Percentiles rank a stretch among this genome's conserved stretches.
phyloP scores from a whole-genome alignment of 2,329 filamentous ascomycete genomes.

The Mollisiaceae sp. region DNA sequence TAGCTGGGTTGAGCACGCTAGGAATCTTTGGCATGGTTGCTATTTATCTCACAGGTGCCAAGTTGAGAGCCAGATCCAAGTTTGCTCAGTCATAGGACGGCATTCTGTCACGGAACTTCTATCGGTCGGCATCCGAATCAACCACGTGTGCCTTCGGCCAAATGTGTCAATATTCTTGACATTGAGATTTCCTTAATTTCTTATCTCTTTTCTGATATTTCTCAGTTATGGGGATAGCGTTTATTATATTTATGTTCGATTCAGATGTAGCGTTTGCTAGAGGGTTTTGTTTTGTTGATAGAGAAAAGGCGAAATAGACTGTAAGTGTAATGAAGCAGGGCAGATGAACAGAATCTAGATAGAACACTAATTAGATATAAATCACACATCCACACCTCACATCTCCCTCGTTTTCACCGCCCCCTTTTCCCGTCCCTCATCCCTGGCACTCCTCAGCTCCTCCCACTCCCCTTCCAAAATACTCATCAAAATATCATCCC shows the following conservation, averaged over 20 bases:
- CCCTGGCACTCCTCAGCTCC: neutral
- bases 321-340: neutral
- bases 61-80: conserved; percentile 20
- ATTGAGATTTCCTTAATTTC: neutral
- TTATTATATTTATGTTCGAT: neutral
- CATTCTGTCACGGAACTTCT: neutral
- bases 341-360: too few species aligned
- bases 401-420: neutral
- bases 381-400: neutral
- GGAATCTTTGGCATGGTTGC: conserved; percentile 58
- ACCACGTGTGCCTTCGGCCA: neutral
- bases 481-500: conserved; percentile 36
- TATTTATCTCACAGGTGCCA: conserved; percentile 22
- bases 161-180: neutral
- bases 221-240: neutral
- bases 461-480: neutral
- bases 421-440: neutral
- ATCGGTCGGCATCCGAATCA: neutral
- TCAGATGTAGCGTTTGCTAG: neutral
- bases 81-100: conserved; percentile 19
- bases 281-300: neutral
- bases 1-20: conserved; percentile 55
- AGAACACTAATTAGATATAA: neutral
- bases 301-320: neutral
- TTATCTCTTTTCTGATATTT: neutral